These are phyloP conservation scores for Boletellus sp. DNA, from an alignment of 768 basidiomycete species.

Conservation along the genomic window DNA sequence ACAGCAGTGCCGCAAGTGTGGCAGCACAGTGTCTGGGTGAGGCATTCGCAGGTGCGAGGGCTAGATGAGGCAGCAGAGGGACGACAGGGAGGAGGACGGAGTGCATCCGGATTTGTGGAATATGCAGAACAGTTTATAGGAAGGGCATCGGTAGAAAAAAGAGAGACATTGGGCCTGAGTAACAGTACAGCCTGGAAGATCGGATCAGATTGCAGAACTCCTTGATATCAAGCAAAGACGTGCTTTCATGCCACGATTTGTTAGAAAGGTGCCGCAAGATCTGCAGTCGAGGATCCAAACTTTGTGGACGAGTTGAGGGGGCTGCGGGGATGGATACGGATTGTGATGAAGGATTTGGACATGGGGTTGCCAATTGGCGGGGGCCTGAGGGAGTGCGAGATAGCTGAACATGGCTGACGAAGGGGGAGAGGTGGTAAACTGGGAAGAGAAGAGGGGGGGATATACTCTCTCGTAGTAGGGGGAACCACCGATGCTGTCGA, in stretches of 20 bases:
- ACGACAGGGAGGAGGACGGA: conserved; percentile 38
- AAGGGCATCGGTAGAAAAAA: conserved; percentile 79
- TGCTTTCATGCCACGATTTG: conserved; percentile 85
- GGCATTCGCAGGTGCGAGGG: conserved; percentile 74
- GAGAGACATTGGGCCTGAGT: conserved; percentile 72
- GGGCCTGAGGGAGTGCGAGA: conserved; percentile 15
- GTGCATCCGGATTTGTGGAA: conserved; percentile 43
- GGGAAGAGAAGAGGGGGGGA: conserved; percentile 9
- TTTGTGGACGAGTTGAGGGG: conserved; percentile 51
- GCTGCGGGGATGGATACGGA: conserved; percentile 42
- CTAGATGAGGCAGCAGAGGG: conserved; percentile 31
- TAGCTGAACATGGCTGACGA: conserved; percentile 29
- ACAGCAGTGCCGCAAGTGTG: conserved; percentile 71
- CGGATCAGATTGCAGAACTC: not conserved
- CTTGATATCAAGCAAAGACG: conserved; percentile 13
- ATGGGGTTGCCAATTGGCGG: conserved; percentile 32
- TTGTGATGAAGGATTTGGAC: conserved; percentile 36
- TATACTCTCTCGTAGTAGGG: conserved; percentile 18
- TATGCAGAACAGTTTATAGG: conserved; percentile 75
- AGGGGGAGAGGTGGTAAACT: conserved; percentile 8
- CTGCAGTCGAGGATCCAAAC: conserved; percentile 82
- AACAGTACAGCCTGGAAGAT: conserved; percentile 70
- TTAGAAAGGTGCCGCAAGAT: conserved; percentile 68
- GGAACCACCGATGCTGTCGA: conserved; percentile 10
- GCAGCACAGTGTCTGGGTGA: conserved; percentile 79